Conservation (phyloP, 1,139 yeast species). For the Hyphopichia pseudoburtonii region DNA sequence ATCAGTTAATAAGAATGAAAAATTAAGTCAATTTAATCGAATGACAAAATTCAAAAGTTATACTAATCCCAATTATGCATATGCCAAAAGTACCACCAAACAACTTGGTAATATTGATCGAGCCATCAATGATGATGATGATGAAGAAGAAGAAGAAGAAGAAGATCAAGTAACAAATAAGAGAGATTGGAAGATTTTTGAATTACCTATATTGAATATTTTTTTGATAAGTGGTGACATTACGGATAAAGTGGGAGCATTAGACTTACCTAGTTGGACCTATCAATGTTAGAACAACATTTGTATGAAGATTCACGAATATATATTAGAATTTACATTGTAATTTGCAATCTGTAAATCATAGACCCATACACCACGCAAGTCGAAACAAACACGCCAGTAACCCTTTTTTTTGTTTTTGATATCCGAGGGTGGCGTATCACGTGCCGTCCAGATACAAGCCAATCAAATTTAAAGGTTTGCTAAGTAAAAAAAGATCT, state of each 20-base stretch:
- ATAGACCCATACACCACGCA: too few relatives aligned
- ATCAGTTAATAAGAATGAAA: constrained; percentile 1
- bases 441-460: constrained; percentile 4
- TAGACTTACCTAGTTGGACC: constrained; percentile 14
- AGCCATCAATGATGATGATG: not conserved
- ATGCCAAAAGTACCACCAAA: not conserved
- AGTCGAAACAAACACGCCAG: too few relatives aligned
- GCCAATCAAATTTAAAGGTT: constrained; percentile 1
- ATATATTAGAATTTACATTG: too few relatives aligned
- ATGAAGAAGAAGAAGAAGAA: not conserved
- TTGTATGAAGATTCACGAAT: too few relatives aligned
- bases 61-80: constrained; percentile 9
- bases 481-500: not conserved
- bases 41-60: constrained; percentile 7
- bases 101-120: not conserved
- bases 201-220: constrained; percentile 20
- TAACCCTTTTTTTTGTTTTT: too few relatives aligned
- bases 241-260: constrained; percentile 2
- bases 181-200: constrained; percentile 12
- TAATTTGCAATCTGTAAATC: too few relatives aligned
- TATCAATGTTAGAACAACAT: too few relatives aligned
- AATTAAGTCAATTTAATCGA: constrained; percentile 11
- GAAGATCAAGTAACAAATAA: not conserved
- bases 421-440: not conserved
- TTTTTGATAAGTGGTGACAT: constrained; percentile 12